A percentile compares a stretch with the other conserved stretches of the same genome.
Evolutionary conservation across 805 yeast species (phyloP).

Genomic region (Helenozyma rhizophorensis): DNA sequence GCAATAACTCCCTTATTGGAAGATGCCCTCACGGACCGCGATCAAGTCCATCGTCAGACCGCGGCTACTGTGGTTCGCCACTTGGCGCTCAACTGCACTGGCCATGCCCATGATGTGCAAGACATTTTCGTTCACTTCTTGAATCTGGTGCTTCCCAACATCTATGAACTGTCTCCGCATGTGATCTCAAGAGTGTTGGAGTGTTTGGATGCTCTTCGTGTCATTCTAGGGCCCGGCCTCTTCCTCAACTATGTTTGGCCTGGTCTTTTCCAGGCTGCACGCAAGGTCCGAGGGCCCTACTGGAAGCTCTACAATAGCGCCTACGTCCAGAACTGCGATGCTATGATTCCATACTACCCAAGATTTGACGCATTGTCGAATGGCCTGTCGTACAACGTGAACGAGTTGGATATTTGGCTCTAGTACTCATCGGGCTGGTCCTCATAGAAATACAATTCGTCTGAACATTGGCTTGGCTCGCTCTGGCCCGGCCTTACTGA

Average conservation of each 20-base stretch:
- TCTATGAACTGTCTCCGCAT: conserved; percentile 94
- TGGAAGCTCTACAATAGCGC: conserved; percentile 81
- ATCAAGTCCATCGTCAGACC: conserved; percentile 90
- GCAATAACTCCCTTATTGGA: conserved; percentile 75
- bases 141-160: conserved; percentile 80
- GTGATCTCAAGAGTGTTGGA: conserved; percentile 80
- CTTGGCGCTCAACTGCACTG: conserved; percentile 73
- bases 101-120: conserved; percentile 57
- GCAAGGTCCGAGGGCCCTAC: conserved; percentile 75
- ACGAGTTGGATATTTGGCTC: conserved; percentile 47
- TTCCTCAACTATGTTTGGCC: conserved; percentile 75
- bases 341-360: conserved; percentile 84
- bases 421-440: conserved; percentile 15
- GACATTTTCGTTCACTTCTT: conserved; percentile 74
- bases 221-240: conserved; percentile 72
- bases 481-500: conserved; percentile 16
- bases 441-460: conserved; percentile 9
- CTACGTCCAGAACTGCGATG: conserved; percentile 68
- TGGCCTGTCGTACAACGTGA: conserved; percentile 29
- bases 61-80: conserved; percentile 86
- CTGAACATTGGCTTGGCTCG: conserved; percentile 10
- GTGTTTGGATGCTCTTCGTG: conserved; percentile 67
- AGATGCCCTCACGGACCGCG: conserved; percentile 88
- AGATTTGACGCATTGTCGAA: conserved; percentile 31
- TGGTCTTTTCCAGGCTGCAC: conserved; percentile 92